phyloP scores from a whole-genome alignment of 2,329 filamentous ascomycete genomes.

The Penicillium expansum region DNA sequence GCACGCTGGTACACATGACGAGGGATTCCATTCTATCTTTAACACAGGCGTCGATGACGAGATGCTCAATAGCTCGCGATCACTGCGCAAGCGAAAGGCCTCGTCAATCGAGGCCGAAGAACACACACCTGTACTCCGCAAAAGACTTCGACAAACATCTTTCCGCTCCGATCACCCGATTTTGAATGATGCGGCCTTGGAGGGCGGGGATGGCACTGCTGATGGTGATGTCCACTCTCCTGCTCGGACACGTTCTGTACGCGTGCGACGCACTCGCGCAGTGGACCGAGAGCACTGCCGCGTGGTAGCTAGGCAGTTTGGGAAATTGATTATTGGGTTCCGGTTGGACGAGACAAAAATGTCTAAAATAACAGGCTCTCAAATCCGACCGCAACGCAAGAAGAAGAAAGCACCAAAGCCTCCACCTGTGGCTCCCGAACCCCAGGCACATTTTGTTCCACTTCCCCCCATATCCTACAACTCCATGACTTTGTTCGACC shows the following conservation, averaged over 20 bases:
- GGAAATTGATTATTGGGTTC: constrained; percentile 58
- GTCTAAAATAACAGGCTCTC: constrained; percentile 58
- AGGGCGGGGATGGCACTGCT: constrained; percentile 15
- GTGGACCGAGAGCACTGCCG: constrained; percentile 42
- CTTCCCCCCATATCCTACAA: constrained; percentile 65
- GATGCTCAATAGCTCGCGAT: constrained; percentile 70
- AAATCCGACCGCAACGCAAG: constrained; percentile 59
- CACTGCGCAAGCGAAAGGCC: constrained; percentile 79
- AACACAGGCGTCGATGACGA: constrained; percentile 70
- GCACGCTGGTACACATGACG: constrained; percentile 61
- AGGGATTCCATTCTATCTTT: constrained; percentile 74
- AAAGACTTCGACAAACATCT: constrained; percentile 36
- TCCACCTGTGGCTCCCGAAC: constrained; percentile 40
- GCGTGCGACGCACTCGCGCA: constrained; percentile 56
- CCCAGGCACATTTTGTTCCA: constrained; percentile 58
- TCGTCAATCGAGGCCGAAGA: constrained; percentile 64
- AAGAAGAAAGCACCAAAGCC: constrained; percentile 46
- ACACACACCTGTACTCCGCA: constrained; percentile 50
- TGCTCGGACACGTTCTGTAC: constrained; percentile 55
- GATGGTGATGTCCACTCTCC: constrained; percentile 19
- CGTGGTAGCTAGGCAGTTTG: constrained; percentile 41
- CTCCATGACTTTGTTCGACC: constrained; percentile 86
- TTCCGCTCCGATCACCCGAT: constrained; percentile 24
- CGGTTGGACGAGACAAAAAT: constrained; percentile 58
- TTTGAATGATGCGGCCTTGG: constrained; percentile 20